Evolutionary conservation across 2,329 filamentous ascomycete genomes (phyloP).

Genomic region (Paraconiothyrium brasiliense): DNA sequence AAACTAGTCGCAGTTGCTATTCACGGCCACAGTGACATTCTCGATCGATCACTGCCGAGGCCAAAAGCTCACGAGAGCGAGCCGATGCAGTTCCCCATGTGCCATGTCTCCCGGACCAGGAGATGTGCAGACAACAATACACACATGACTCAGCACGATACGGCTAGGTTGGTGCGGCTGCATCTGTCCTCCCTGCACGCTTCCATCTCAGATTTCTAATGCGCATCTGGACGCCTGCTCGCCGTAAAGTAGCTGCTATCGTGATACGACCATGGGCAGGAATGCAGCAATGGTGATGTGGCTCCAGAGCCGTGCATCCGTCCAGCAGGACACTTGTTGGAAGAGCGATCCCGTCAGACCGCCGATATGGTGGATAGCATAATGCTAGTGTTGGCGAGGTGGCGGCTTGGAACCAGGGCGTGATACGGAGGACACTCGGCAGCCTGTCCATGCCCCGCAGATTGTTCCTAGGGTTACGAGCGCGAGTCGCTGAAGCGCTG

Average conservation of each 20-base stretch:
- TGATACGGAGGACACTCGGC: conserved; percentile 43
- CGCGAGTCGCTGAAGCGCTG: conserved; percentile 34
- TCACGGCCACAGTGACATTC: not conserved
- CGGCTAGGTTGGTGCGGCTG: conserved; percentile 1
- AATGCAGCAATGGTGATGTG: conserved; percentile 23
- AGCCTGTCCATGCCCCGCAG: conserved; percentile 21
- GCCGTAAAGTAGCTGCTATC: conserved; percentile 15
- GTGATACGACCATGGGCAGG: conserved; percentile 22
- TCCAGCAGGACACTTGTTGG: conserved; percentile 12
- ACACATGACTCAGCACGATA: conserved; percentile 12
- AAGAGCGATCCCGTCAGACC: conserved; percentile 29
- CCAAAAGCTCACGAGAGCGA: not conserved
- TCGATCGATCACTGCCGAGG: not conserved
- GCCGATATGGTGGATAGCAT: conserved; percentile 38
- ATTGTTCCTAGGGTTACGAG: conserved; percentile 33
- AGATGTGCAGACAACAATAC: conserved; percentile 1
- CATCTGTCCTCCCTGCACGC: conserved; percentile 5
- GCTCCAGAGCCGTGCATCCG: conserved; percentile 20
- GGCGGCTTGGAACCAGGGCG: conserved; percentile 30
- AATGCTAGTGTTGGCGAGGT: conserved; percentile 36
- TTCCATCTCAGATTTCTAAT: conserved; percentile 8
- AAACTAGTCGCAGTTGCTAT: not conserved
- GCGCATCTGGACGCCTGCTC: conserved; percentile 15
- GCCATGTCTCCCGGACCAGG: conserved; percentile 8
- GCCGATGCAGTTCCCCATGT: conserved; percentile 5